phyloP scores from a whole-genome alignment of 2,329 filamentous ascomycete genomes.

The Fusarium sp. region DNA sequence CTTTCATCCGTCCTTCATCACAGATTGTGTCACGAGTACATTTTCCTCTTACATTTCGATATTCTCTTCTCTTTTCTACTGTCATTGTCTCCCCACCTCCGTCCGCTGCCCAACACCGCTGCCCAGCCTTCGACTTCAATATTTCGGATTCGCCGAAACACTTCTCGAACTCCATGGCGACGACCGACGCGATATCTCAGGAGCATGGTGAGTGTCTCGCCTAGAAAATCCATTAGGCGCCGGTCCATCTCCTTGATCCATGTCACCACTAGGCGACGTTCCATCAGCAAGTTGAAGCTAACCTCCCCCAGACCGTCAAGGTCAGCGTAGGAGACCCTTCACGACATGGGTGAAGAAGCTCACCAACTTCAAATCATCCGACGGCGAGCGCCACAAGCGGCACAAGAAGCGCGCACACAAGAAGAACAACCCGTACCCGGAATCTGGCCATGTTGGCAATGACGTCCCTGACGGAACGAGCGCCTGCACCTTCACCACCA shows the following conservation, averaged over 20 bases:
- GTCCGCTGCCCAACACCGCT: slow-evolving; percentile 34
- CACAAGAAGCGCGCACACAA: slow-evolving; percentile 69
- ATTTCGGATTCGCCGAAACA: slow-evolving; percentile 11
- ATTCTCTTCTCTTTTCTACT: slow-evolving; percentile 7
- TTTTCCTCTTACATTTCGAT: slow-evolving; percentile 10
- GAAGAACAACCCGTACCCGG: slow-evolving; percentile 94
- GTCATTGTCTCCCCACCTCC: slow-evolving; percentile 36
- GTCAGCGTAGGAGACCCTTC: slow-evolving; percentile 84
- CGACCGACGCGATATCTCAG: slow-evolving; percentile 42
- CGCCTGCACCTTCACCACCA: slow-evolving; percentile 67
- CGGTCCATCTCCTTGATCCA: not conserved
- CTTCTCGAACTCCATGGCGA: slow-evolving; percentile 41
- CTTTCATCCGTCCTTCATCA: slow-evolving; percentile 17
- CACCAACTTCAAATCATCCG: slow-evolving; percentile 83
- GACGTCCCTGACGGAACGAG: slow-evolving; percentile 55
- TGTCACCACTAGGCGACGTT: slow-evolving; percentile 15
- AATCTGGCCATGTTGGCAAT: slow-evolving; percentile 72
- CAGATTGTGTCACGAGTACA: slow-evolving; percentile 11
- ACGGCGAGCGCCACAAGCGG: slow-evolving; percentile 60
- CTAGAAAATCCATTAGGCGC: not conserved
- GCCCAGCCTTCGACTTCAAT: slow-evolving; percentile 22
- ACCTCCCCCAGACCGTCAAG: slow-evolving; percentile 70
- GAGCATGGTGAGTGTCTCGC: slow-evolving; percentile 38
- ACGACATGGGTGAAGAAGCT: slow-evolving; percentile 95
- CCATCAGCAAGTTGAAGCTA: slow-evolving; percentile 41